phyloP scores from a whole-genome alignment of 192 early-diverging fungal species.

The Globomyces pollinis-pini region DNA sequence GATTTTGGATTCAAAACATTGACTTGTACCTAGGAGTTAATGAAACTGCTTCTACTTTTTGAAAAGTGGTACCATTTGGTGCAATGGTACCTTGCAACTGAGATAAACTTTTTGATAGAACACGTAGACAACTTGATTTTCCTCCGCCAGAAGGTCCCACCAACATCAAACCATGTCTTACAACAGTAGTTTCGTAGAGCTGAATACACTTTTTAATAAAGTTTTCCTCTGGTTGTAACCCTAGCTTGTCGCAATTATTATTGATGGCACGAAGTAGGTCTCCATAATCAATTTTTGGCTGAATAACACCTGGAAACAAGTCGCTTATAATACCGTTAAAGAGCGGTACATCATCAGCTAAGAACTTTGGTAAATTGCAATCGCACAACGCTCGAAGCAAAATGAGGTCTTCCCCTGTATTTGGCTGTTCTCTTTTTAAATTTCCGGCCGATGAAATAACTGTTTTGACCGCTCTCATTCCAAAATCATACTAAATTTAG shows the following conservation, averaged over 20 bases:
- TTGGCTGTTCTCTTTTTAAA: constrained; percentile 49
- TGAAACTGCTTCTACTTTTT: too few species aligned
- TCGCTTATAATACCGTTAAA: constrained; percentile 57
- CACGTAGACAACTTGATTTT: constrained; percentile 43
- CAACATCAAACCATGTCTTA: constrained; percentile 53
- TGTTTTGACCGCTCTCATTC: constrained; percentile 55
- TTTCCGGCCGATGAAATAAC: constrained; percentile 57
- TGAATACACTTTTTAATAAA: constrained; percentile 60
- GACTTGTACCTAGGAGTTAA: constrained; percentile 19
- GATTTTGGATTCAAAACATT: constrained; percentile 56
- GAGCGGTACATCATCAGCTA: constrained; percentile 52
- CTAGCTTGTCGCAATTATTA: constrained; percentile 31
- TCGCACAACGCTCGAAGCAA: constrained; percentile 51
- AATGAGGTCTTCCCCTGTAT: constrained; percentile 46
- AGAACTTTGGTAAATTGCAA: constrained; percentile 53
- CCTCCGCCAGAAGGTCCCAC: constrained; percentile 54
- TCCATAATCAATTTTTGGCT: constrained; percentile 53
- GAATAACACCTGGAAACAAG: constrained; percentile 48
- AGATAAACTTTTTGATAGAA: constrained; percentile 36
- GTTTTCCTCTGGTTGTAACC: constrained; percentile 36
- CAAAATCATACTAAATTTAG: constrained; percentile 62
- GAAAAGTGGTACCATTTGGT: constrained; percentile 42
- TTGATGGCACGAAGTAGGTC: constrained; percentile 43
- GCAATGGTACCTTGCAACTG: constrained; percentile 34
- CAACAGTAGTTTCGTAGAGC: constrained; percentile 56